phyloP scores from a whole-genome alignment of 176 grass and related monocot genomes.

The Hordeum vulgare region MorexV3_pseudomolecules_assembly NC_058519.1:79955717-79956216 shows the following conservation, averaged over 20 bases:
- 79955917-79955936: background rate
- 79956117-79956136: background rate
- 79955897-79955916: background rate
- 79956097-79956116: conserved; percentile 27
- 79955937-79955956: background rate
- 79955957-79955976: background rate
- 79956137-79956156: conserved; percentile 39
- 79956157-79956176: conserved; percentile 47
- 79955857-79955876: background rate
- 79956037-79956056: background rate
- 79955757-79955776: too few species aligned
- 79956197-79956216: conserved; percentile 17
- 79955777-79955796: too few species aligned
- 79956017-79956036: background rate
- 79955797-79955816: too few species aligned
- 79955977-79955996: background rate
- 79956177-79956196: conserved; percentile 22
- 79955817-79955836: too few species aligned
- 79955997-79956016: background rate
- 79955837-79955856: too few species aligned
- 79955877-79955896: background rate
- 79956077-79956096: conserved; percentile 33
- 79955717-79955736: too few species aligned
- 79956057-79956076: background rate
- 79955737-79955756: too few species aligned